Base-by-base conservation (phyloP, 306 rosid genomes). In the Heteromeles arbutifolia region DNA sequence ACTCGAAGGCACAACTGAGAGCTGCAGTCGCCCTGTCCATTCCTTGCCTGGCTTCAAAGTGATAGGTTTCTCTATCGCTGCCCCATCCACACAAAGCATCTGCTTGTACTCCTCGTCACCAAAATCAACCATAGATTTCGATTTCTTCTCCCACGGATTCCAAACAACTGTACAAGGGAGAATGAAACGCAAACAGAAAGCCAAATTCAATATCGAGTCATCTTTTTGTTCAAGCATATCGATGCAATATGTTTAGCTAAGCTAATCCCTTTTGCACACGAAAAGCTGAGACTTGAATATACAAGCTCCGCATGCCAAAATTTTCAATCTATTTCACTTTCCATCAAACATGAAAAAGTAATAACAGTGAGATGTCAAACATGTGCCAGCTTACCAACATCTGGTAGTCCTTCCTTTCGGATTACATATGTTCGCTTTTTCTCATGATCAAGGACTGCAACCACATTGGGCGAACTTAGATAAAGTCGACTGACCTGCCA, bases 101-200 rank as follows among this genome's bases (percentile, higher is more conserved):
- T 92, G 93, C 67, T 89, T 95, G 77, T 92, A 95, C 83, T 95
- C 98, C 72, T 90, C 97, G 8, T 89, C 97, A 2, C 98, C 98
- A 12, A 95, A 82, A 79, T 95, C 97, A 50, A 18, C 82, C 97
- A 92, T 92, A 3, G 90, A 69, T 73, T 90, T 95, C 34, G 97
- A 86, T 76, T 90, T 95, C 87, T 92, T 95, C 72, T 92, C 97
- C 98, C 98, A 95, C 70, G 98, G 98, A 82, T 95, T 95, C 98
- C 98, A 95, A 65, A 95, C 91, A 52, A 83, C 98, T 95, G 83
- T 70, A 44, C 10, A 71, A 8, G 41, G 58, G 11, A 26, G 19
- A 25, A 24, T 24, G 21, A 11, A 58, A 43, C 28, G 61, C 29
- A 26, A 17, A 41, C 5, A 17, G 24, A 74, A 22, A 28, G 44